Base-by-base conservation (phyloP, 768 basidiomycete species). In the Hygrophoropsis aurantiaca region DNA sequence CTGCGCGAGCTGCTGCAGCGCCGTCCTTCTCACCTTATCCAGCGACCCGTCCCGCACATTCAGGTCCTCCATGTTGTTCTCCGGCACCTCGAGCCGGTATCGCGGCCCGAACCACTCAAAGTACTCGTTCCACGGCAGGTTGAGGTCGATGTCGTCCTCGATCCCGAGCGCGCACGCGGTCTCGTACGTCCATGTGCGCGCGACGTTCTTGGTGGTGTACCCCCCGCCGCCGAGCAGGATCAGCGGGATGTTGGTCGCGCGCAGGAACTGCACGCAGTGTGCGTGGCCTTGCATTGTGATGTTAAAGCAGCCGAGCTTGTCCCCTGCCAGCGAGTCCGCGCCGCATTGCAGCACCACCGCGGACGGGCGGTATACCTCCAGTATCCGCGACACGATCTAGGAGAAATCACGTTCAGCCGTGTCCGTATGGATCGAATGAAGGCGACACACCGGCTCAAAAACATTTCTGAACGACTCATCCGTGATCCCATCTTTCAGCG, bases 51-150 rank as follows among this genome's bases (percentile, higher is more conserved):
- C 87, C 52, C 78, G 80, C 49, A 85, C 67, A 61, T 98, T 99
- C 57, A 90, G 69, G 59, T 98, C 92, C 51, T 97, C 94, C 88
- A 95, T 91, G 60, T 98, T 98, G 58, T 88, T 97, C 52, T 80
- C 77, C 20, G 83, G 77, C 2, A 99, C 94, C 59, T 97, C 94
- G 30, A 99, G 74, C 51, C 94, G 77, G 67, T 94, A 99, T 51
- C 94, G 74, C 13, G 95, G 95, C 0, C 94, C 97, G 64, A 94
- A 98, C 85, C 94, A 99, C 65, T 98, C 95, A 61, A 97, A 90
- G 64, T 93, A 95, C 55, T 85, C 81, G 65, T 85, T 90, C 82
- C 84, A 92, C 2, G 89, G 90, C 47, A 93, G 67, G 55, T 89
- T 86, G 16, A 78, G 76, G 60, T 91, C 85, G 44, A 90, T 84